phyloP scores from a whole-genome alignment of 257 asterid genomes.

The Solanum rostratum region DNA sequence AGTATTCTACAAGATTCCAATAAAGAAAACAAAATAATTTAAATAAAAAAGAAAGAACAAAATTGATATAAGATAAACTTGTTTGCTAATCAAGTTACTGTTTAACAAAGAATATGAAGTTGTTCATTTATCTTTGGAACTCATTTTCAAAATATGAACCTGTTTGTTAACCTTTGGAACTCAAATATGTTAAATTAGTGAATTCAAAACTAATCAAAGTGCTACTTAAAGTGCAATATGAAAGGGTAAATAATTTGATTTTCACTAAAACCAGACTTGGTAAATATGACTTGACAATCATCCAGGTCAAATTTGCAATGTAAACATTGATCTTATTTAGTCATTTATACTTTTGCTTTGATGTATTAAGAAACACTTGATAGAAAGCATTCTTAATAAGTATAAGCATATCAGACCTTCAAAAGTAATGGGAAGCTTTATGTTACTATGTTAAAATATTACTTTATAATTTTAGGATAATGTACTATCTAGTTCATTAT shows the following conservation, averaged over 20 bases:
- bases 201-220: background rate
- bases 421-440: background rate
- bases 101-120: background rate
- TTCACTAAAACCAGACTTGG: background rate
- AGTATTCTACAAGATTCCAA: background rate
- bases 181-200: background rate
- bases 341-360: background rate
- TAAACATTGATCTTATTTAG: background rate
- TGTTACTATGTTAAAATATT: background rate
- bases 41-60: background rate
- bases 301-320: background rate
- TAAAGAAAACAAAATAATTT: background rate
- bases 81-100: background rate
- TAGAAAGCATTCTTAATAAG: background rate
- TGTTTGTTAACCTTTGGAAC: background rate
- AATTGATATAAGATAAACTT: background rate
- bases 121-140: background rate
- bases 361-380: background rate
- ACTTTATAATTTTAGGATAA: background rate
- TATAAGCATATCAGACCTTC: background rate
- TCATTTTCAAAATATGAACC: background rate
- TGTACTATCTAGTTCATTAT: background rate
- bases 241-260: background rate
- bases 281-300: background rate
- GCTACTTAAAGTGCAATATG: background rate